Base-by-base conservation (phyloP, 2,329 filamentous ascomycete species). In the Aspergillus sp. region DNA sequence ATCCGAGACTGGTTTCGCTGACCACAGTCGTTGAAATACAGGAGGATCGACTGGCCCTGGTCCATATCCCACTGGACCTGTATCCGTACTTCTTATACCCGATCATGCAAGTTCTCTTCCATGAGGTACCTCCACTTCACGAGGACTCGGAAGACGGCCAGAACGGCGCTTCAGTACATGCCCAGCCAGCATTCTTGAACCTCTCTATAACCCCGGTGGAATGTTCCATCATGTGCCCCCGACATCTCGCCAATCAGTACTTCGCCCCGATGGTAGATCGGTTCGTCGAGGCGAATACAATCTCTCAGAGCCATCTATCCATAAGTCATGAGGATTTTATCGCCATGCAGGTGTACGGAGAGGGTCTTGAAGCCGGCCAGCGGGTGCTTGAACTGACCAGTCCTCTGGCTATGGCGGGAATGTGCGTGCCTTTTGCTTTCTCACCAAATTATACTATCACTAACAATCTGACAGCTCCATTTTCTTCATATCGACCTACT, bases 401-500 rank as follows among this genome's bases (percentile, higher is more conserved):
- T 49, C 94, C 93, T 4, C 79, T 97, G 30, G 93, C 94, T 24
- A 81, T 96, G 68, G 93, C 93, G 46, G 90, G 90, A 62, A 94
- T 97, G 81, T 84, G 73, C 71, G 81, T 69, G 26, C 19, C 20
- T 30, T 7, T 47, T 22, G 8, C 22, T 36, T 16, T 13, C 3
- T 9, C 14, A n/a, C 13, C 8, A 17, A 4, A 4, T 20, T 19
- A 40, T 47, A 44, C 13, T 30, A 44, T 16, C 33, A 26, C 49
- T 57, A 46, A 54, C 47, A 7, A 22, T 24, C 32, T 16, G 16
- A 17, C 44, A 85, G 82, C 48, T 89, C 93, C 49, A 95, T 99
- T 66, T 96, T 97, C 78, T 97, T 97, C 80, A 95, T 96, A 70
- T 96, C 93, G 3, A 96, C 91, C 30, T 99, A 97, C 73, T 97